These are phyloP conservation scores for Coniosporium apollinis DNA, from an alignment of 495 filamentous ascomycete genomes.

Conservation along the genomic window DNA sequence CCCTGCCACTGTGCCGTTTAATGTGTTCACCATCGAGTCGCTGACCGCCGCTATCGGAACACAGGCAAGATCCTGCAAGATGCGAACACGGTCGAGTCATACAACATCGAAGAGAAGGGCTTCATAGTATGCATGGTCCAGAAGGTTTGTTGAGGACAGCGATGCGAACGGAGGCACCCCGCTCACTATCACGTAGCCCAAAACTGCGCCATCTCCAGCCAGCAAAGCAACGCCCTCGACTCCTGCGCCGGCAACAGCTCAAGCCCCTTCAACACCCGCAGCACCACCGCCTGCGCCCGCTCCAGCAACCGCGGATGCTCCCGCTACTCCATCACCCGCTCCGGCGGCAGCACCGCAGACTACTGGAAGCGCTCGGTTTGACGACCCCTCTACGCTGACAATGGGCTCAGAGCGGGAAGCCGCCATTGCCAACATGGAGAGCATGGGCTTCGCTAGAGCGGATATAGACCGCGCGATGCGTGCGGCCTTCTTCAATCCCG, in stretches of 20 bases:
- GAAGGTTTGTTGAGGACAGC: slow-evolving; percentile 45
- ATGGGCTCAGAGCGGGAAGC: slow-evolving; percentile 65
- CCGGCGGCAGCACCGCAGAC: slow-evolving; percentile 34
- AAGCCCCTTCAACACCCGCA: slow-evolving; percentile 42
- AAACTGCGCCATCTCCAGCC: slow-evolving; percentile 42
- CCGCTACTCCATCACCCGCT: slow-evolving; percentile 55
- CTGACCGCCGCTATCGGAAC: slow-evolving; percentile 1
- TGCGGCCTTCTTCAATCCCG: slow-evolving; percentile 89
- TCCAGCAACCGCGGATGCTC: slow-evolving; percentile 29
- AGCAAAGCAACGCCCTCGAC: slow-evolving; percentile 43
- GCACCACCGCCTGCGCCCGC: slow-evolving; percentile 37
- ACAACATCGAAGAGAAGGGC: slow-evolving; percentile 98
- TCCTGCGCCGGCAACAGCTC: slow-evolving; percentile 47
- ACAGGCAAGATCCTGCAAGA: slow-evolving; percentile 95
- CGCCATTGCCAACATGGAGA: slow-evolving; percentile 90
- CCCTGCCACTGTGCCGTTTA: slow-evolving; percentile 8
- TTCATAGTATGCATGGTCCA: slow-evolving; percentile 95
- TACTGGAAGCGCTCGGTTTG: slow-evolving; percentile 33
- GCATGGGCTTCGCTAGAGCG: slow-evolving; percentile 78
- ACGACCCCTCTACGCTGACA: slow-evolving; percentile 66
- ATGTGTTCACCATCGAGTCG: background rate
- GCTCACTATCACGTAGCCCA: slow-evolving; percentile 32
- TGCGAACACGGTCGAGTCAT: slow-evolving; percentile 84
- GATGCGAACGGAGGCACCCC: background rate
- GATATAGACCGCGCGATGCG: slow-evolving; percentile 89